Evolutionary conservation across 495 filamentous ascomycete species (phyloP).

Genomic region (Bombardia bombarda): DNA sequence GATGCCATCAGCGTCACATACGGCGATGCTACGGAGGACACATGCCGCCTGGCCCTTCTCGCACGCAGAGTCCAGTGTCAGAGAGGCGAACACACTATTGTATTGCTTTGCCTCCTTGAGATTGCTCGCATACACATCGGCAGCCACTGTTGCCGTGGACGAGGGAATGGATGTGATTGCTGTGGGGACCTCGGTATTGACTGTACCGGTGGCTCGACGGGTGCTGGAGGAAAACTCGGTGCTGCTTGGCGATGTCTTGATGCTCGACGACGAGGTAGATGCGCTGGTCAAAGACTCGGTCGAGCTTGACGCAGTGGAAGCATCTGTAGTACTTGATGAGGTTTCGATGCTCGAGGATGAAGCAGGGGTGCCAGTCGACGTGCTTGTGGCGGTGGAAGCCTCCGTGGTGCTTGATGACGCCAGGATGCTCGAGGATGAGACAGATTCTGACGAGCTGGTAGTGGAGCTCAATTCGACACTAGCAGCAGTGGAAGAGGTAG

Average conservation of each 20-base stretch:
- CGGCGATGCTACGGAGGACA: constrained; percentile 25
- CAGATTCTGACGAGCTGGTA: neutral
- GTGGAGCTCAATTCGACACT: neutral
- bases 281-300: neutral
- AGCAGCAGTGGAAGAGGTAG: neutral
- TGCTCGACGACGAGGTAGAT: neutral
- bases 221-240: neutral
- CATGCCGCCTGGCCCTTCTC: constrained; percentile 31
- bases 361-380: too few relatives aligned
- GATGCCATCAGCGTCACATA: constrained; percentile 19
- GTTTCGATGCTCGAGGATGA: too few relatives aligned
- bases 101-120: constrained; percentile 26
- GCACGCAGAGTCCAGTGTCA: constrained; percentile 32
- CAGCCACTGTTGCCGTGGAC: constrained; percentile 25
- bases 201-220: constrained; percentile 14
- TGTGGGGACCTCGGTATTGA: constrained; percentile 28
- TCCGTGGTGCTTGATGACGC: neutral
- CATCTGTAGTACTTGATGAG: too few relatives aligned
- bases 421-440: too few relatives aligned
- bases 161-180: constrained; percentile 24
- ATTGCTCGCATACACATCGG: constrained; percentile 27
- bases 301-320: neutral
- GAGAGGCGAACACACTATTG: constrained; percentile 29
- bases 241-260: neutral
- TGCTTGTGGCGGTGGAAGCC: too few relatives aligned